phyloP scores from a whole-genome alignment of 1,284 basidiomycete species.

The Pascua guehoae region DNA sequence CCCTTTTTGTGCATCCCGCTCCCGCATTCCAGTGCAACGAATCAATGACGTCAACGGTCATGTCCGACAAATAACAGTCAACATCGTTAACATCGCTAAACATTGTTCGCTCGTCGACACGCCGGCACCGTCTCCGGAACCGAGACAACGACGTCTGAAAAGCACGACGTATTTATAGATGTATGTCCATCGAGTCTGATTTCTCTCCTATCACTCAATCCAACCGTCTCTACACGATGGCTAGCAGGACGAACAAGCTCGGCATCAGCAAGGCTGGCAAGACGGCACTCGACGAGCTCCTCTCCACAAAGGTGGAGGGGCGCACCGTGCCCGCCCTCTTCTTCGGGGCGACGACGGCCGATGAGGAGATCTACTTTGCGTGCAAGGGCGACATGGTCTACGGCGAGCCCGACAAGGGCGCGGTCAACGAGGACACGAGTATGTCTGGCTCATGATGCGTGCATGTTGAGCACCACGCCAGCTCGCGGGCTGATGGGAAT shows the following conservation, averaged over 20 bases:
- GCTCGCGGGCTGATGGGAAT: background rate
- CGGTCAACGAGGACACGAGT: conserved; percentile 36
- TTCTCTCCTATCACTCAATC: too few species aligned
- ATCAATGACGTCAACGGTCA: too few species aligned
- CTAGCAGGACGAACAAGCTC: background rate
- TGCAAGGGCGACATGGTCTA: conserved; percentile 26
- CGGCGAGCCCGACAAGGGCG: conserved; percentile 24
- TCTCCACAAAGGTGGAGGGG: conserved; percentile 18
- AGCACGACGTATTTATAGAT: too few species aligned
- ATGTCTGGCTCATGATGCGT: background rate
- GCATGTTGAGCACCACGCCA: background rate
- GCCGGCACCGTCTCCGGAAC: too few species aligned
- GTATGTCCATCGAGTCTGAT: too few species aligned
- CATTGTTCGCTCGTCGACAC: too few species aligned
- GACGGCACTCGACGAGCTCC: conserved; percentile 20
- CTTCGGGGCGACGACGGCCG: conserved; percentile 28
- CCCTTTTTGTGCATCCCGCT: too few species aligned
- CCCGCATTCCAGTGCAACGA: too few species aligned
- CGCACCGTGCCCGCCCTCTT: conserved; percentile 28
- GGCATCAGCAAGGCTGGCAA: conserved; percentile 8
- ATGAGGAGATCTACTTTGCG: conserved; percentile 29
- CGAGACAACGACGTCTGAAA: too few species aligned
- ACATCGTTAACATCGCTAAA: too few species aligned
- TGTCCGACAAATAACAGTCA: too few species aligned
- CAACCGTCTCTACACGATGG: too few species aligned